phyloP scores from a whole-genome alignment of 2,329 filamentous ascomycete genomes.

The Aspergillus cejpii region DNA sequence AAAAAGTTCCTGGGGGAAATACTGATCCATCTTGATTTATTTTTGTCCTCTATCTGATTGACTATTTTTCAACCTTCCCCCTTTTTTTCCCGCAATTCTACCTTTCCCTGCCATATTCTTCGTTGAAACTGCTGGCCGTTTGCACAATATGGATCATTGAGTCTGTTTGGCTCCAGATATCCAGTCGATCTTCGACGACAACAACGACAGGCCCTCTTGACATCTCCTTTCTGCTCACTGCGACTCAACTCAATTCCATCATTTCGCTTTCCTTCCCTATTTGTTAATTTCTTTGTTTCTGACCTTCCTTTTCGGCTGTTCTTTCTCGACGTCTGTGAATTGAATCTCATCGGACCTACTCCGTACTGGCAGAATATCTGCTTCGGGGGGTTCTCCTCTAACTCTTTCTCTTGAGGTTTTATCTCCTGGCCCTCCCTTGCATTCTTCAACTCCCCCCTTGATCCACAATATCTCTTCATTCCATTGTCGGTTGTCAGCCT shows the following conservation, averaged over 20 bases:
- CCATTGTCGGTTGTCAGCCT: slow-evolving; percentile 7
- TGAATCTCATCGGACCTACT: not conserved
- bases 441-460: slow-evolving; percentile 1
- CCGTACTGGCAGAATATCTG: not conserved
- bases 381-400: not conserved
- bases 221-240: slow-evolving; percentile 7
- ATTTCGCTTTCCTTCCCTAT: slow-evolving; percentile 8
- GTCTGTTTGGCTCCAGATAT: slow-evolving; percentile 17
- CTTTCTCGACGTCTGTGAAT: not conserved
- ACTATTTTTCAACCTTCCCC: slow-evolving; percentile 8
- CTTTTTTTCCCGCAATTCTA: slow-evolving; percentile 1
- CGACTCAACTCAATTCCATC: slow-evolving; percentile 13
- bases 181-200: slow-evolving; percentile 17
- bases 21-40: slow-evolving; percentile 7
- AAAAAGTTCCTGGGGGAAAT: slow-evolving; percentile 14
- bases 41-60: slow-evolving; percentile 19
- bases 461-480: slow-evolving; percentile 2
- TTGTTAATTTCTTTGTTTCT: slow-evolving; percentile 2
- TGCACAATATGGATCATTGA: slow-evolving; percentile 20
- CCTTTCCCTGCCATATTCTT: slow-evolving; percentile 14
- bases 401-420: not conserved
- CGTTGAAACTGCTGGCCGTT: slow-evolving; percentile 12
- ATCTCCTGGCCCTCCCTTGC: not conserved
- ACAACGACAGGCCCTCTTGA: slow-evolving; percentile 12
- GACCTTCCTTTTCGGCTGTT: not conserved